phyloP scores from a whole-genome alignment of 177 flowering plant species.

The Tripterygium wilfordii region DNA sequence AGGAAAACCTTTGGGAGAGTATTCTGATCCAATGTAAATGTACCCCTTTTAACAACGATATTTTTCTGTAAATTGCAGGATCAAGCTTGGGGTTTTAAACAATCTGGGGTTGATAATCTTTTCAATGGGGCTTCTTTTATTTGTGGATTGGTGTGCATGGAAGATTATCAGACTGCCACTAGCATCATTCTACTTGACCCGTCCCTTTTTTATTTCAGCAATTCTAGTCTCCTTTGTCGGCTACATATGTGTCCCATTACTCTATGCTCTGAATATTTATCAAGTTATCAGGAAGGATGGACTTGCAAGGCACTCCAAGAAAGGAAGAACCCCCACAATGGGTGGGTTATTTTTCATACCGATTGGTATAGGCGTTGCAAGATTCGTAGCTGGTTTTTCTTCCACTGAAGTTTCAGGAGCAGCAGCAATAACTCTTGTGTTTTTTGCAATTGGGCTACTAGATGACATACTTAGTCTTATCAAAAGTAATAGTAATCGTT shows the following conservation, averaged over 20 bases:
- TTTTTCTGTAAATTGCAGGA: slow-evolving; percentile 45
- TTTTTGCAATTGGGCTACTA: slow-evolving; percentile 73
- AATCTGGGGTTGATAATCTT: slow-evolving; percentile 58
- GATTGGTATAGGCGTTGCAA: slow-evolving; percentile 66
- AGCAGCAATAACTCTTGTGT: slow-evolving; percentile 58
- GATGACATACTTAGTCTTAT: slow-evolving; percentile 51
- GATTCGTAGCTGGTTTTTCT: slow-evolving; percentile 46
- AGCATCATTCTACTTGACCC: slow-evolving; percentile 53
- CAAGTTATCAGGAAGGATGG: slow-evolving; percentile 50
- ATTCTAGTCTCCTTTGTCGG: slow-evolving; percentile 53
- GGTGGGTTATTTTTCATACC: slow-evolving; percentile 90
- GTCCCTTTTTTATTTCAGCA: slow-evolving; percentile 65
- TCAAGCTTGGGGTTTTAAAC: slow-evolving; percentile 43
- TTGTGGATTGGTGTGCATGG: slow-evolving; percentile 88
- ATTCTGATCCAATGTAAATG: too few species aligned
- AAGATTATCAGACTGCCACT: slow-evolving; percentile 82
- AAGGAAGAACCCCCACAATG: slow-evolving; percentile 75
- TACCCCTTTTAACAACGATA: slow-evolving; percentile 9
- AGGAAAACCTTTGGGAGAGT: too few species aligned
- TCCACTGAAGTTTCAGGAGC: slow-evolving; percentile 71
- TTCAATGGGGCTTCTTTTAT: slow-evolving; percentile 41
- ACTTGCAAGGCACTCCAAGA: slow-evolving; percentile 32
- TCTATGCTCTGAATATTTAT: slow-evolving; percentile 40
- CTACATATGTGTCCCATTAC: slow-evolving; percentile 63
- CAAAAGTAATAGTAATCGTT: slow-evolving; percentile 48